Base-by-base conservation (phyloP, 2,329 filamentous ascomycete species). In the Aureobasidium lini region DNA sequence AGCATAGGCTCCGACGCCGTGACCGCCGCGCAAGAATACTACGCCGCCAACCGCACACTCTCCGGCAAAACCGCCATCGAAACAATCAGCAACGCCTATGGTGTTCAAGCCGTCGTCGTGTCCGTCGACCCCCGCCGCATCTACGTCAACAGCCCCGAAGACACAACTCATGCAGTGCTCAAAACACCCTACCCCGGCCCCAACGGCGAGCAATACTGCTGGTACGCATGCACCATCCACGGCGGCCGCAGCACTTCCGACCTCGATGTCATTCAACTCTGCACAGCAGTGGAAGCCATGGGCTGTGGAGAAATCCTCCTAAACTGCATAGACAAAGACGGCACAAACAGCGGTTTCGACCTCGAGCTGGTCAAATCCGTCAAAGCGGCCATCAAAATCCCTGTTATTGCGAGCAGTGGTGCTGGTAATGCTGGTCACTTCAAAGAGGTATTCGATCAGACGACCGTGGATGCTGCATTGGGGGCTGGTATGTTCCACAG, bases 401-500 rank as follows among this genome's bases (percentile, higher is more conserved):
- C 94, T 6, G 94, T 99, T 52, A 95, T 99, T 74, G 92, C 94
- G 13, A 94, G 89, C 31, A 95, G 90, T 71, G 94, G 94, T 42
- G 94, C 94, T 1, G 94, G 94, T 1, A 85, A 87, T 66, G 93
- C 94, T 1, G 82, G 71, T 0, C 94, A 99, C 75, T 99, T 99
- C 70, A 81, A 85, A 54, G 89, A 97, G 70, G 94, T 97, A 1
- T 99, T 99, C 73, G 78, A 83, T 60, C 79, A 88, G 75, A 97
- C 94, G 8, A 79, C 80, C 15, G 93, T 93, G 3, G 94, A 99
- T 78, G 94, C 94, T 52, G 94, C 94, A 31, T 77, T 99, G 62
- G 94, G 94, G 3, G 94, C 94, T 8, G 94, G 94, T 57, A 99
- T 99, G 87, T 99, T 99, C 75, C 94, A 99, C 76, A 80, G 94